These are phyloP conservation scores for Pisolithus thermaeus DNA, from an alignment of 1,284 basidiomycete species.

Conservation along the genomic window DNA sequence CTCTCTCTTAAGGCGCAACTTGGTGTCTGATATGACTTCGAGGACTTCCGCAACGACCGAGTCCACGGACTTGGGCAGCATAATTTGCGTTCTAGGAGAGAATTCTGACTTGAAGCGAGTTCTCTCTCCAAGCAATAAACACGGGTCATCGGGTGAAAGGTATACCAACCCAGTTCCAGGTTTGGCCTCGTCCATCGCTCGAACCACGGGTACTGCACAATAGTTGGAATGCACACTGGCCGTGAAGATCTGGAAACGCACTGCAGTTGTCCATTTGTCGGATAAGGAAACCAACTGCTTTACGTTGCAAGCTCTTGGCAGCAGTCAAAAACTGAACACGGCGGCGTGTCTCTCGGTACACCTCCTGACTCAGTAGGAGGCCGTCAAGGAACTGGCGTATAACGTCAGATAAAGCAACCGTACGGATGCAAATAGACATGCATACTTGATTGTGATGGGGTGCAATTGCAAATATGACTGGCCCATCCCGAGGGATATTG, in stretches of 20 bases:
- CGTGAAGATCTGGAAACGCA: constrained; percentile 39
- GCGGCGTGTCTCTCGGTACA: constrained; percentile 78
- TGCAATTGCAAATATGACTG: constrained; percentile 94
- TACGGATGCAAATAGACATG: constrained; percentile 28
- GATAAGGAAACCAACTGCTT: constrained; percentile 79
- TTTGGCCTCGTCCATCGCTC: constrained; percentile 87
- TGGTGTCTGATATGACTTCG: constrained; percentile 87
- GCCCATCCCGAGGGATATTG: constrained; percentile 89
- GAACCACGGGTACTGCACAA: constrained; percentile 79
- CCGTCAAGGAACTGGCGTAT: constrained; percentile 86
- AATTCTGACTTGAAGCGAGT: constrained; percentile 82
- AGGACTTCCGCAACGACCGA: constrained; percentile 80
- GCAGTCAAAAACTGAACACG: constrained; percentile 89
- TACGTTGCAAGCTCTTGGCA: constrained; percentile 86
- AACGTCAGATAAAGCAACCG: constrained; percentile 5
- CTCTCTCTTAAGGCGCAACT: constrained; percentile 82
- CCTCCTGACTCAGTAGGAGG: constrained; percentile 83
- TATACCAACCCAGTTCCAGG: constrained; percentile 72
- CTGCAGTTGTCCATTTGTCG: constrained; percentile 81
- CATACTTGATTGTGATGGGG: constrained; percentile 96
- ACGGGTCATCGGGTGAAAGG: constrained; percentile 72
- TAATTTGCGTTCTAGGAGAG: constrained; percentile 77
- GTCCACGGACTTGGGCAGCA: constrained; percentile 81
- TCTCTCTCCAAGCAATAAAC: constrained; percentile 72
- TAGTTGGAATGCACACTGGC: constrained; percentile 9